Base-by-base conservation (phyloP, 106 monocot species). In the Allium fistulosum region DNA sequence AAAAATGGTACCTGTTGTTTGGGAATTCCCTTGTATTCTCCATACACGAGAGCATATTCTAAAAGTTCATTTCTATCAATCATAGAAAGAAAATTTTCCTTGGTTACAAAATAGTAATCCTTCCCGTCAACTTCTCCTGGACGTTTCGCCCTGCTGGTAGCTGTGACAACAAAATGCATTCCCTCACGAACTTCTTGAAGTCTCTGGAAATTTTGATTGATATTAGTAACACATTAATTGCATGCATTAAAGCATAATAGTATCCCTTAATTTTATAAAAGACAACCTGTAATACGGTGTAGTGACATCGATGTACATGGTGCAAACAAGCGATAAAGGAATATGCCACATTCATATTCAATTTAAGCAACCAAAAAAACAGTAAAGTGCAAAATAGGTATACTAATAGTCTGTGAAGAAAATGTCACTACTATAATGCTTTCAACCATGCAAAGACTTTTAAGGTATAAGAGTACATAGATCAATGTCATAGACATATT, bases 21-120 rank as follows among this genome's bases (percentile, higher is more conserved):
- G 52, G 97, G 97, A 52, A 97, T 87, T 26, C 92, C 97, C 80
- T 97, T 97, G 72, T 97, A 97, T 4, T 97, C 82, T 63, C 97
- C 97, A 77, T 97, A 97, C 46, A 97, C 97, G 70, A 97, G 89
- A 74, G 97, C 97, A 82, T 97, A 97, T 65, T 97, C 97, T 53
- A 92, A 70, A 8, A 97, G 78, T 51, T 97, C 97, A 71, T 92
- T 71, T 71, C 80, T 88, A 69, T 97, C 86, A 71, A 92, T 68
- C 97, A 97, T 97, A 15, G 80, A 78, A 75, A 97, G 82, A 69
- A 97, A 97, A 10, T 97, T 80, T 59, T 97, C 92, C 71, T 96
- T 96, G 18, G 82, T 75, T 28, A 97, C 97, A 80, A 97, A 97
- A 73, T 84, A 83, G 61, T 97, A 97, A 74, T 97, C 92, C 73